Conservation (phyloP, 2,329 filamentous ascomycete genomes). For the Apiospora aurea region DNA sequence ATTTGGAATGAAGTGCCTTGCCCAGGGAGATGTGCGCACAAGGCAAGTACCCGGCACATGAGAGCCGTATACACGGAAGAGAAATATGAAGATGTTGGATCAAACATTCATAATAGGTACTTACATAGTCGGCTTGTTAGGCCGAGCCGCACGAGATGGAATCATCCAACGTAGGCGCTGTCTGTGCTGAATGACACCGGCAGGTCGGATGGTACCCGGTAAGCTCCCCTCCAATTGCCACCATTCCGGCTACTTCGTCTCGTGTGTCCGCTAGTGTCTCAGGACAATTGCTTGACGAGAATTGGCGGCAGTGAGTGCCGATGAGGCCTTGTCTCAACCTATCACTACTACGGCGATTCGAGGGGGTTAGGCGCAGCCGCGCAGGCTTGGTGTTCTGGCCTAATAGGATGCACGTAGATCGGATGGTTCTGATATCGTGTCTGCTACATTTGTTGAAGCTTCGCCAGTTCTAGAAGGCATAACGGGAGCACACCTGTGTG, state of each 20-base stretch:
- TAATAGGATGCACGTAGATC: not conserved
- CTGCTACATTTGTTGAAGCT: not conserved
- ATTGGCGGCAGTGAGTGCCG: not conserved
- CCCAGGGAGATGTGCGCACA: not conserved
- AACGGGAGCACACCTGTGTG: not conserved
- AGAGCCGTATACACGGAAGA: not conserved
- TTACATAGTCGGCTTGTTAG: not conserved
- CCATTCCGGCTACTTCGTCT: not conserved
- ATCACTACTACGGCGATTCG: not conserved
- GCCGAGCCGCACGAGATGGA: not conserved
- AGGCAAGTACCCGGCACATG: not conserved
- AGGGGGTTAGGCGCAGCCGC: not conserved
- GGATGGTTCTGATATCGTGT: constrained; percentile 1
- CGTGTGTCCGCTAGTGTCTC: constrained; percentile 18
- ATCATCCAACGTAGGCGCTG: not conserved
- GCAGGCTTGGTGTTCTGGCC: not conserved
- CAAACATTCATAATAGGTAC: not conserved
- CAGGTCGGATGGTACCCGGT: not conserved
- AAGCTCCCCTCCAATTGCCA: not conserved
- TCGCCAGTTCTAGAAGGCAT: not conserved
- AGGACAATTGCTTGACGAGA: not conserved
- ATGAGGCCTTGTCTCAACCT: not conserved
- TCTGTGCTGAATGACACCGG: constrained; percentile 8
- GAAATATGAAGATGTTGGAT: not conserved
- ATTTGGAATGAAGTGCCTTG: constrained; percentile 9